Evolutionary conservation across 2,329 filamentous ascomycete genomes (phyloP), one percentile per base, ranked within the genome.

Genomic region (Colletotrichum musicola): DNA sequence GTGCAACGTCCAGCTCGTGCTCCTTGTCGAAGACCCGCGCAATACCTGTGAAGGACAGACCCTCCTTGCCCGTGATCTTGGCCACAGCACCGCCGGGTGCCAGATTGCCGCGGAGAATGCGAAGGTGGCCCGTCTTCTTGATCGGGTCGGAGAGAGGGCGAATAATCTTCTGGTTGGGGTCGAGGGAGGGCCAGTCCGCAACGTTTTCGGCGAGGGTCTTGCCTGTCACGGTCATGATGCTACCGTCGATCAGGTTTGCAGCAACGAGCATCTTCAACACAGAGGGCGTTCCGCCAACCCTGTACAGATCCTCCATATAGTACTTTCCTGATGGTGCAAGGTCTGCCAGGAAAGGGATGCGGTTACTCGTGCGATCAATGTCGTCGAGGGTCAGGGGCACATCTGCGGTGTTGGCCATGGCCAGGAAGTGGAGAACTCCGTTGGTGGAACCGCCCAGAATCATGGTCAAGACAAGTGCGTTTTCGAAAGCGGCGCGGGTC

Each of bases 21-120:
- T 98, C 95, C 76, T 96, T 95, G 80, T 98, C 85, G 79, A 96
- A 98, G 53, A 97, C 93, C 20, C 90, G 87, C 0, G 94, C 95
- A 72, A 89, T 89, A 56, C 95, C 95, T 0, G 86, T 91, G 80
- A 98, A 98, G 13, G 82, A 84, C 6, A 94, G 86, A 2, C 95
- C 95, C 79, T 98, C 95, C 79, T 98, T 98, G 42, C 95, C 95
- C 0, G 95, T 98, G 79, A 98, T 98, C 81, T 98, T 98, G 69
- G 94, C 95, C 1, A 98, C 95, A 1, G 95, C 93, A 40, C 95
- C 95, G 12, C 90, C 92, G 1, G 95, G 95, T 3, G 95, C 93
- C 38, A 98, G 86, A 78, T 97, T 97, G 20, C 95, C 95, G 68
- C 89, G 88, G 4, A 98, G 86, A 69, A 98, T 93, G 79, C 95